These are phyloP conservation scores for Chloris gayana DNA, from an alignment of 176 grass and related monocot species.

Conservation along the genomic window DNA sequence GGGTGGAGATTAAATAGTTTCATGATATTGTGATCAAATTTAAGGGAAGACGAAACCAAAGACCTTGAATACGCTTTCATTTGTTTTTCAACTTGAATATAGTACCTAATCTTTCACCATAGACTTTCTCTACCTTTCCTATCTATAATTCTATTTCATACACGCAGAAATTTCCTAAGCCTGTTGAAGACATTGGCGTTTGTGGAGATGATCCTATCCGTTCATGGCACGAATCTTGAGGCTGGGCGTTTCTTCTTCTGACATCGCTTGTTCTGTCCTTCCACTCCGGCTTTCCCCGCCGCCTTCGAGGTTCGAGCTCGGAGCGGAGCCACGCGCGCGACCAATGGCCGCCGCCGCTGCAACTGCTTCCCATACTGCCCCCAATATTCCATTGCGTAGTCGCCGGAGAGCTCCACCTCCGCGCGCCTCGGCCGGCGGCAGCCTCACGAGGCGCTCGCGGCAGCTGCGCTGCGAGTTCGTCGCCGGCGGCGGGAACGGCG, in stretches of 20 bases:
- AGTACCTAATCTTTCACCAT: no score
- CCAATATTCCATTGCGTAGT: not conserved
- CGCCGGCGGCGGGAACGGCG: constrained; percentile 72
- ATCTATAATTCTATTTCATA: no score
- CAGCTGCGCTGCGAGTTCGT: constrained; percentile 77
- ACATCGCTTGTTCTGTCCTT: not conserved
- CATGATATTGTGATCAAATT: no score
- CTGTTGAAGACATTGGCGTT: no score
- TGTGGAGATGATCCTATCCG: not conserved
- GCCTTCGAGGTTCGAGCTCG: constrained; percentile 2
- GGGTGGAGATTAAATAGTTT: no score
- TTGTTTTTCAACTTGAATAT: no score
- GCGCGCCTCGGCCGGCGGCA: constrained; percentile 27
- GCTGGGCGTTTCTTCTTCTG: not conserved
- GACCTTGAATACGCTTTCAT: no score
- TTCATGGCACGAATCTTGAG: constrained; percentile 13
- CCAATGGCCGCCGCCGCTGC: constrained; percentile 28
- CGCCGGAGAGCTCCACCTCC: constrained; percentile 25
- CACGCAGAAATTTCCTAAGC: no score
- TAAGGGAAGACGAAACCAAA: no score
- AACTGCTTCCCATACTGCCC: not conserved
- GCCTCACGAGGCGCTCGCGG: constrained; percentile 19
- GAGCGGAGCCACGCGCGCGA: not conserved
- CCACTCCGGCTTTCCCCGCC: not conserved
- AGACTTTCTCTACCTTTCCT: no score